Evolutionary conservation across 352 stramenopile species (phyloP).

Genomic region (Pythium rhizo-oryzae): DNA sequence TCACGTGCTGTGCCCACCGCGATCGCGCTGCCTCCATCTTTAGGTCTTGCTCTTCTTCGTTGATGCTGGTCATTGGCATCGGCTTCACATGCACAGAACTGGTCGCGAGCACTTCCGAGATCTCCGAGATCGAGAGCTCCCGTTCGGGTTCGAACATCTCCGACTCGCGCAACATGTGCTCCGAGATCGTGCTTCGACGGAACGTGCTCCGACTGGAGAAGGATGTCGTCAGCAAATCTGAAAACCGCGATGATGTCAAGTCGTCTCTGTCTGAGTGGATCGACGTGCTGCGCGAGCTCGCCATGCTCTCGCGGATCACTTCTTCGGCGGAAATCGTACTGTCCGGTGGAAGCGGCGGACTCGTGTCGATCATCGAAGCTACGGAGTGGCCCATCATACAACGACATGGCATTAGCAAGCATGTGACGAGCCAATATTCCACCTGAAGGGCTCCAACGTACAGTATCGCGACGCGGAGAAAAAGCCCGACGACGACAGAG

Average conservation of each 20-base stretch:
- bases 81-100: slow-evolving; percentile 58
- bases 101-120: slow-evolving; percentile 72
- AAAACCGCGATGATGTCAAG: slow-evolving; percentile 39
- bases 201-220: slow-evolving; percentile 84
- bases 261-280: slow-evolving; percentile 77
- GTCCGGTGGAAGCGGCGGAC: slow-evolving; percentile 71
- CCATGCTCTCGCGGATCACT: slow-evolving; percentile 85
- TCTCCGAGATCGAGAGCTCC: slow-evolving; percentile 67
- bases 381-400: not conserved
- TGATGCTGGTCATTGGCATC: slow-evolving; percentile 85
- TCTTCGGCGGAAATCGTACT: slow-evolving; percentile 87
- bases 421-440: not conserved
- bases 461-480: slow-evolving; percentile 31
- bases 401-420: not conserved
- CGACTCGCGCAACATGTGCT: slow-evolving; percentile 85
- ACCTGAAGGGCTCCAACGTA: slow-evolving; percentile 14
- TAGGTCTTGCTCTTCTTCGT: slow-evolving; percentile 80
- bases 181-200: slow-evolving; percentile 76
- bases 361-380: slow-evolving; percentile 59
- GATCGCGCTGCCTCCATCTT: slow-evolving; percentile 86
- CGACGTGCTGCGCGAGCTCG: slow-evolving; percentile 74
- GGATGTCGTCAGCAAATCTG: slow-evolving; percentile 54
- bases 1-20: slow-evolving; percentile 85
- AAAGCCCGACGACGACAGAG: slow-evolving; percentile 27
- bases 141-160: slow-evolving; percentile 84